A percentile compares a stretch with the other conserved stretches of the same genome.
Evolutionary conservation across 306 rosid genomes (phyloP).

Genomic region (Urtica urens): DNA sequence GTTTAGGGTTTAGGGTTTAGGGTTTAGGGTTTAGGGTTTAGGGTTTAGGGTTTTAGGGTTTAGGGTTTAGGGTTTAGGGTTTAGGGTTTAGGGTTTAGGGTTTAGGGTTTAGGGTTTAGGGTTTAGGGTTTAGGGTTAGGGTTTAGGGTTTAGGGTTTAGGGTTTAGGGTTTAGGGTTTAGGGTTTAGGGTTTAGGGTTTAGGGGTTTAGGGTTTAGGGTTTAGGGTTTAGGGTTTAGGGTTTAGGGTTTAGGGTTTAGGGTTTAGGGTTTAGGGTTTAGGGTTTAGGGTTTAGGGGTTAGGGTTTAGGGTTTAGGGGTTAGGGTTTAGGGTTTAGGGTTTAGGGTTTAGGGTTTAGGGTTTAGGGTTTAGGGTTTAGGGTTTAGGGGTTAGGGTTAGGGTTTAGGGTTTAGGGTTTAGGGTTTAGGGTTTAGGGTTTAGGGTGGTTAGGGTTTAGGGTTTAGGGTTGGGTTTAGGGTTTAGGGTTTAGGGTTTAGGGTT

Average conservation of each 20-base stretch:
- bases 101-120: constrained; percentile 1
- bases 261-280: not conserved
- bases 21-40: constrained; percentile 14
- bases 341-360: not conserved
- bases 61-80: constrained; percentile 2
- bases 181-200: constrained; percentile 8
- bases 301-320: not conserved
- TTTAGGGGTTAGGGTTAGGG: not conserved
- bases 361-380: constrained; percentile 3
- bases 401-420: constrained; percentile 4
- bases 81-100: constrained; percentile 5
- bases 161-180: constrained; percentile 13
- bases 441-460: constrained; percentile 6
- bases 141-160: constrained; percentile 11
- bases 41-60: constrained; percentile 11
- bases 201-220: not conserved
- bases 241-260: not conserved
- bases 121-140: constrained; percentile 1
- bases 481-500: constrained; percentile 10
- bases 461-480: constrained; percentile 2
- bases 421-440: not conserved
- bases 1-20: constrained; percentile 13
- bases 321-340: constrained; percentile 1
- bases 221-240: not conserved
- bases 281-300: not conserved